Evolutionary conservation across 345 rosid genomes (phyloP), one percentile per base, ranked within the genome.

Genomic region (Cardamine resedifolia): DNA sequence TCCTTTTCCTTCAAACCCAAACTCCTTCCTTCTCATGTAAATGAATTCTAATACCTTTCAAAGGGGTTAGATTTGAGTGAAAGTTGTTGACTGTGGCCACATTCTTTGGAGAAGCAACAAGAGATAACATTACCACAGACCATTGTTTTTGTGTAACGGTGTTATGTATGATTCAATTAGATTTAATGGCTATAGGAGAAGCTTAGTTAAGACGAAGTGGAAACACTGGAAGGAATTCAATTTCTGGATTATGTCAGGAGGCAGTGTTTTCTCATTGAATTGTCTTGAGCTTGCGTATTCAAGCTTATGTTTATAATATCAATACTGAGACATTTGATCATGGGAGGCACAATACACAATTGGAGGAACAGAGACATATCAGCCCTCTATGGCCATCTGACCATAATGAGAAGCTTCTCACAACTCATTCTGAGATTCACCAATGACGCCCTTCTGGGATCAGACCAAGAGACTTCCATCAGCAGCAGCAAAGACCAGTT

Each of bases 301-400:
- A 74, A 66, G 60, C 43, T 47, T 44, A 58, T 21, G 16, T 56
- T 48, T 3, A 16, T 12, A 58, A 43, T 19, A 53, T 48, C 24
- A 65, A 47, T 66, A 33, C 60, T 66, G 59, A 73, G 18, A 33
- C 87, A 84, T 36, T 65, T 28, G 33, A 31, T 16, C 38, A 66
- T 77, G 77, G 87, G 85, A 79, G 86, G 60, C 84, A 73, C 69
- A 77, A 62, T 53, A 50, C 72, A 50, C 73, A 73, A 62, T 31
- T 75, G 76, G 85, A 77, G 70, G 93, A 72, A 63, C 85, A 86
- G 64, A 81, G 88, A 69, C 81, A 72, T 53, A 30, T 82, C 18
- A 87, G 73, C 48, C 78, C 79, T 63, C 55, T 78, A 45, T 85
- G 90, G 87, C 85, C 81, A 38, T 73, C 69, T 53, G 82, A 82